A percentile compares a stretch with the other conserved stretches of the same genome.
Conservation (phyloP, 1,284 basidiomycete species). For the Macrocybe sp. region DNA sequence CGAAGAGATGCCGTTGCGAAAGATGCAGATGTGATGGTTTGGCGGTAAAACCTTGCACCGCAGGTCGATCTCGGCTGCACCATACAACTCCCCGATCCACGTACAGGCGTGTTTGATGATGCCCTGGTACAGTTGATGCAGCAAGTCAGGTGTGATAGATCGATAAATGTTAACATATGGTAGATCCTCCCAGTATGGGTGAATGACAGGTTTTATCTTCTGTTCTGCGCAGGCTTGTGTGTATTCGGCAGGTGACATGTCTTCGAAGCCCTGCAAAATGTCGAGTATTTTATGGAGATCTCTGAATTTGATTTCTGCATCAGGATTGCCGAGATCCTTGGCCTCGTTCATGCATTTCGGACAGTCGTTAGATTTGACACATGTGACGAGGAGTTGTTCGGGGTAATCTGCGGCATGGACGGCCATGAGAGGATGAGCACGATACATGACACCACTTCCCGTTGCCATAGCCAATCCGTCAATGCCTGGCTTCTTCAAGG, state of each 20-base stretch:
- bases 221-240: slow-evolving; percentile 13
- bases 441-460: slow-evolving; percentile 9
- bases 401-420: slow-evolving; percentile 22
- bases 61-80: slow-evolving; percentile 29
- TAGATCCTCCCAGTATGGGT: slow-evolving; percentile 32
- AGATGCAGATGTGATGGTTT: slow-evolving; percentile 31
- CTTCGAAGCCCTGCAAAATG: slow-evolving; percentile 11
- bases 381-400: slow-evolving; percentile 22
- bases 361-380: slow-evolving; percentile 18
- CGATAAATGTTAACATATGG: slow-evolving; percentile 28
- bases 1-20: slow-evolving; percentile 32
- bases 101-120: slow-evolving; percentile 30
- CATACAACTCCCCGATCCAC: slow-evolving; percentile 20
- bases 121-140: slow-evolving; percentile 33
- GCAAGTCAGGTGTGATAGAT: slow-evolving; percentile 32
- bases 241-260: slow-evolving; percentile 13
- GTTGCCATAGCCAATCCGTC: slow-evolving; percentile 12
- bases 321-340: slow-evolving; percentile 9
- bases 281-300: slow-evolving; percentile 13
- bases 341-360: slow-evolving; percentile 13
- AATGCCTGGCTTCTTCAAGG: slow-evolving; percentile 10
- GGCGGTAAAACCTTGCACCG: slow-evolving; percentile 25
- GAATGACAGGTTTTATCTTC: slow-evolving; percentile 20
- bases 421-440: slow-evolving; percentile 13
- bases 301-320: neutral